phyloP scores from a whole-genome alignment of 805 yeast species.

The Myxozyma geophila region DNA sequence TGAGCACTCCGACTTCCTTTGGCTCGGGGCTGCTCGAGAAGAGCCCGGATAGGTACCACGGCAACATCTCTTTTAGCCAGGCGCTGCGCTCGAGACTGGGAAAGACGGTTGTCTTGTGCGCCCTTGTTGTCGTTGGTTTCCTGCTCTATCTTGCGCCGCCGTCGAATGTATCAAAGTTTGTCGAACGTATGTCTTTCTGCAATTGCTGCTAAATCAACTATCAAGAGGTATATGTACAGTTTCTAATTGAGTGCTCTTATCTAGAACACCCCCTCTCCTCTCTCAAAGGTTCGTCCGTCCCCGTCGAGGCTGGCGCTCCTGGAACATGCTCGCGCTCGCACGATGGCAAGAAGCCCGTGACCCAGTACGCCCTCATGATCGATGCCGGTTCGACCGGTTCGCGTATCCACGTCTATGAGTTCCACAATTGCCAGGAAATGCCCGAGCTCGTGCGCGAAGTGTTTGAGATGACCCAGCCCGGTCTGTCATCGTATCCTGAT shows the following conservation, averaged over 20 bases:
- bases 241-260: background rate
- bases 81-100: conserved; percentile 33
- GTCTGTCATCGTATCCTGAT: conserved; percentile 81
- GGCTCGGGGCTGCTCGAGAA: conserved; percentile 30
- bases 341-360: conserved; percentile 49
- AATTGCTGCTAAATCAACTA: background rate
- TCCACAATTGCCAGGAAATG: conserved; percentile 82
- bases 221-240: background rate
- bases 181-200: conserved; percentile 15
- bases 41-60: conserved; percentile 1
- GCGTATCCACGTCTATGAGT: conserved; percentile 90
- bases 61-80: conserved; percentile 20
- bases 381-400: conserved; percentile 99
- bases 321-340: conserved; percentile 44
- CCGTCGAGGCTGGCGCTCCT: conserved; percentile 1
- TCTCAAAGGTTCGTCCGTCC: background rate
- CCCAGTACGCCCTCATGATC: conserved; percentile 84
- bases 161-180: conserved; percentile 21
- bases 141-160: conserved; percentile 22
- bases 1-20: background rate
- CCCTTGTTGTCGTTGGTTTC: conserved; percentile 14
- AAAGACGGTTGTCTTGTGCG: conserved; percentile 21
- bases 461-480: conserved; percentile 90
- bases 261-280: background rate
- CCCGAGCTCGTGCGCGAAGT: conserved; percentile 80